Base-by-base conservation (phyloP, 768 basidiomycete species). In the Tylopilus subfusipes region DNA sequence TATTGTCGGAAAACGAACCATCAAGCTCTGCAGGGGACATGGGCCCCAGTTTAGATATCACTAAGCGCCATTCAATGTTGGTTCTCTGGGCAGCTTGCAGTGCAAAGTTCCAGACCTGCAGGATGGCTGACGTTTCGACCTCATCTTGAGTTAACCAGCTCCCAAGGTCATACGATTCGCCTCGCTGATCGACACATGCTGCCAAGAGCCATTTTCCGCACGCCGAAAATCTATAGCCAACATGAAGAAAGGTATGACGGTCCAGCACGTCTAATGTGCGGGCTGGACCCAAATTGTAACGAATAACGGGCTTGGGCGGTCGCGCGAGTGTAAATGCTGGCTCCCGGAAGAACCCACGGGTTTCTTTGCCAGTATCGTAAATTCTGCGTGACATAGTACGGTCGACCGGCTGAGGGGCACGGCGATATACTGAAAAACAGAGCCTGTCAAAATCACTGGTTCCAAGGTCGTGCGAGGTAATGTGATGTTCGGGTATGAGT, bases 131-230 rank as follows among this genome's bases (percentile, higher is more conserved):
- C 14, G 70, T 69, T 55, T 78, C 74, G 7, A 67, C 63, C 14
- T 75, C 73, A 11, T 78, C 76, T 40, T 81, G 80, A n/a, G 76
- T 78, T 24, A 85, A 64, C 84, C 87, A 88, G 9, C 86, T 81
- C 9, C 79, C 82, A 25, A 85, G 63, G 56, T 88, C 83, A 61
- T 87, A 82, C 16, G 78, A 82, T 65, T 93, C 89, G 2, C 90
- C 92, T 2, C 86, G 76, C 65, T 92, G 83, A 63, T 94, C 92
- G 7, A 88, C 73, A 61, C 85, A 87, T 29, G 82, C 76, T n/a
- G 82, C 82, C 18, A 90, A 65, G 7, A 93, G 75, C 92, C 91
- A 93, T 66, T 85, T 86, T 11, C 85, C 80, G 54, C 86, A 88
- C 5, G 67, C 60, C 12, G 86, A 85, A 2, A 86, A 56, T 38